A percentile compares a stretch with the other conserved stretches of the same genome.
These are phyloP conservation scores for Penicillium sp. DNA, from an alignment of 2,329 filamentous ascomycete species.

Conservation along the genomic window DNA sequence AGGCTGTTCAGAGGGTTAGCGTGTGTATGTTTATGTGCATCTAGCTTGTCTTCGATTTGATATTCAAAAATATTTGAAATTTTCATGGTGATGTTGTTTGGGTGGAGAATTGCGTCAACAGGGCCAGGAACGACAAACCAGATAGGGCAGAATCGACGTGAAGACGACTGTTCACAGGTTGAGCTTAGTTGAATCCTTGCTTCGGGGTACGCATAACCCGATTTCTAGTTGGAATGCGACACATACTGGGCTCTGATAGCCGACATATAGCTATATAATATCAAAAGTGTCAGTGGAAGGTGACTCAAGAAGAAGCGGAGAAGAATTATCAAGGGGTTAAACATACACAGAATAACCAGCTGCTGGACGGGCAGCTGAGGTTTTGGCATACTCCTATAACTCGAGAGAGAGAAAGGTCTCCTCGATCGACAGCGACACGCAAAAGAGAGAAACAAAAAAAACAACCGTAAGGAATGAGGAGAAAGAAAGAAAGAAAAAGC, in stretches of 20 bases:
- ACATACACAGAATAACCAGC: slow-evolving; percentile 74
- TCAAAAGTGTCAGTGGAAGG: slow-evolving; percentile 6
- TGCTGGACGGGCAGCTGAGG: slow-evolving; percentile 76
- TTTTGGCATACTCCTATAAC: slow-evolving; percentile 25
- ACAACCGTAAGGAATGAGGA: not conserved
- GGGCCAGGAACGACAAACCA: slow-evolving; percentile 26
- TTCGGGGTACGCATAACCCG: too few species aligned
- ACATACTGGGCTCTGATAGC: slow-evolving; percentile 70
- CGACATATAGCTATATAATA: slow-evolving; percentile 71
- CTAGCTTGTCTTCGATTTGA: not conserved
- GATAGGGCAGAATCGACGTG: slow-evolving; percentile 25
- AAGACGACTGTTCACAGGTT: slow-evolving; percentile 16
- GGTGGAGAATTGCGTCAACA: slow-evolving; percentile 14
- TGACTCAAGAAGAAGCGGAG: not conserved
- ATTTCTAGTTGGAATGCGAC: not conserved
- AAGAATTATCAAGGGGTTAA: not conserved
- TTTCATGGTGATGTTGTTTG: slow-evolving; percentile 4
- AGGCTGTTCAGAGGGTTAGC: slow-evolving; percentile 52
- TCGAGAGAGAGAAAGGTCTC: not conserved
- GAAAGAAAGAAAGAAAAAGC: slow-evolving; percentile 6
- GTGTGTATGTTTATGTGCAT: slow-evolving; percentile 8
- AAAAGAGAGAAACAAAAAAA: not conserved
- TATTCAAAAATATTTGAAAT: slow-evolving; percentile 2
- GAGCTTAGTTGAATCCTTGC: slow-evolving; percentile 2
- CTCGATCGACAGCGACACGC: not conserved